Base-by-base conservation (phyloP, 2,329 filamentous ascomycete species). In the Aspergillaceae sp. region DNA sequence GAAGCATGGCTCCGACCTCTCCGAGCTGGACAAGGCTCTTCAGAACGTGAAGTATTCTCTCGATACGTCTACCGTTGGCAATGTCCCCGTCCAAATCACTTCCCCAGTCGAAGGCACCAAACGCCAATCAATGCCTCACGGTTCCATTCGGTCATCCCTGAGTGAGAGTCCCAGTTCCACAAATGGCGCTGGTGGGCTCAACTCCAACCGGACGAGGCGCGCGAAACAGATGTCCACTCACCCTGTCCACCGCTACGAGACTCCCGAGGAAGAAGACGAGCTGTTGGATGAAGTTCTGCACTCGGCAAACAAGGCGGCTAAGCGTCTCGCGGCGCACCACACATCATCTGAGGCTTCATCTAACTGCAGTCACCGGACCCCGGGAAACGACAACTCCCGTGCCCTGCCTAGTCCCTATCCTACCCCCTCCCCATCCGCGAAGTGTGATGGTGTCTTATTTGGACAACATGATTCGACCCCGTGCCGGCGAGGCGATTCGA, bases 211-310 rank as follows among this genome's bases (percentile, higher is more conserved):
- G 51, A 92, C 89, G 9, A 77, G 91, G 48, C 79, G 88, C 49
- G 84, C 87, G 8, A 78, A 94, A 41, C 76, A 79, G 50, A 73
- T 76, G 63, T 83, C 87, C 9, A 73, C 76, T 4, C 84, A 88
- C 51, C 85, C 86, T 4, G 81, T 86, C 42, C 84, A 86, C 57
- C 84, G 87, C 51, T 96, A 97, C 62, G 92, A 98, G 61, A 90
- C 90, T 0, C 88, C 92, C 1, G 90, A 94, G 58, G 92, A 98
- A 67, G 91, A 97, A 62, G 92, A 98, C 49, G 92, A 98, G 68
- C 77, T 98, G 7, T 76, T 97, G 7, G 90, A 96, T 56, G 92
- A 98, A 67, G 89, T 83, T 19, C 74, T 96, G 37, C 78, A 82
- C 42, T 87, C 86, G 4, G 86, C 89, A 0, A 83, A 84, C 57